These are phyloP conservation scores for Trichomonascaceae sp. DNA, from an alignment of 1,139 yeast species.

Conservation along the genomic window DNA sequence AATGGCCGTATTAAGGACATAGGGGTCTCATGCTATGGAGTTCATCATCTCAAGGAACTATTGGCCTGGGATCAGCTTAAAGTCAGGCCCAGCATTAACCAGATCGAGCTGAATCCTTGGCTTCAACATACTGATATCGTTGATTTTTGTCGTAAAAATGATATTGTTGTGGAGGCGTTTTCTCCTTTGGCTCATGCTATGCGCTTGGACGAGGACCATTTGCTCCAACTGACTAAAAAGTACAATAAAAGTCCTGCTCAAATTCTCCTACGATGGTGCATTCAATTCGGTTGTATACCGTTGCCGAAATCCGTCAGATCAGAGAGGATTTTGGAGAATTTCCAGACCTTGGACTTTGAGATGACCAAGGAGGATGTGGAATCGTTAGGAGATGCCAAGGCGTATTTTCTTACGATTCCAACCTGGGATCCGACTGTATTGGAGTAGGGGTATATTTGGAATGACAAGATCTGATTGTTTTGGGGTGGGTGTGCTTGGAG, in stretches of 20 bases:
- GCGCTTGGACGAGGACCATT: slow-evolving; percentile 46
- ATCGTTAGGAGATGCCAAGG: slow-evolving; percentile 16
- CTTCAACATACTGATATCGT: slow-evolving; percentile 50
- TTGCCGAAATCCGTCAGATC: slow-evolving; percentile 63
- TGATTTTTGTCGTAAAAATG: slow-evolving; percentile 45
- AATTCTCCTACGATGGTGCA: slow-evolving; percentile 40
- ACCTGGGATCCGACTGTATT: slow-evolving; percentile 21
- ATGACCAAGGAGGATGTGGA: slow-evolving; percentile 15
- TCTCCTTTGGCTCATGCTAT: slow-evolving; percentile 65
- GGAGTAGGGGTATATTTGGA: no score
- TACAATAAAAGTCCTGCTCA: slow-evolving; percentile 39
- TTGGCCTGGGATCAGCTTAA: slow-evolving; percentile 34
- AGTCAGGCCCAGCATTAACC: slow-evolving; percentile 45
- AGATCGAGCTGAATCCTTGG: slow-evolving; percentile 56
- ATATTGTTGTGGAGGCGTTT: slow-evolving; percentile 59
- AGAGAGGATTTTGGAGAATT: slow-evolving; percentile 43
- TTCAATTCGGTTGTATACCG: slow-evolving; percentile 45
- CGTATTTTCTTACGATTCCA: slow-evolving; percentile 16
- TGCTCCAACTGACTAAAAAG: slow-evolving; percentile 36
- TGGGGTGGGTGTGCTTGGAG: no score
- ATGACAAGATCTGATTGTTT: no score
- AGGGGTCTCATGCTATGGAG: slow-evolving; percentile 43
- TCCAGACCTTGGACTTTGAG: slow-evolving; percentile 44
- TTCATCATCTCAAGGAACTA: slow-evolving; percentile 36
- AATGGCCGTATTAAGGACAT: slow-evolving; percentile 31